Conservation (phyloP, 805 yeast genomes). For the Wickerhamomyces strasburgensis region DNA sequence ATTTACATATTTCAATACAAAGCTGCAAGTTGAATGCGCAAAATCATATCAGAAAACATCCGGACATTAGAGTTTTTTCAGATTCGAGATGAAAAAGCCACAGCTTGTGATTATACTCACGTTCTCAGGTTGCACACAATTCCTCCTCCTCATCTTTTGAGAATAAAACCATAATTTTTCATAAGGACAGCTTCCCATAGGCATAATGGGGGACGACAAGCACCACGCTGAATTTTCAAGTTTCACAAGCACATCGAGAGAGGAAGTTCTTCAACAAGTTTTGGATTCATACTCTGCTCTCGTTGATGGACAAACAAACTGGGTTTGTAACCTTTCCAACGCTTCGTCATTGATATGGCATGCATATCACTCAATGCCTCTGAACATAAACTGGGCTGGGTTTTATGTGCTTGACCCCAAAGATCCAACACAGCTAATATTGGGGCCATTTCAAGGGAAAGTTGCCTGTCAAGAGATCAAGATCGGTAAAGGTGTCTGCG, state of each 20-base stretch:
- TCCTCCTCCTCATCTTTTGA: no score
- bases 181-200: neutral
- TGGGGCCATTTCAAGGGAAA: conserved; percentile 95
- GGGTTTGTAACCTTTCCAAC: conserved; percentile 89
- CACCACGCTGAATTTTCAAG: conserved; percentile 76
- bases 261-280: conserved; percentile 54
- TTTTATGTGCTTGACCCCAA: conserved; percentile 54
- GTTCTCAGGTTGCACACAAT: no score
- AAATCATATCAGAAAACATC: no score
- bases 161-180: neutral
- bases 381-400: conserved; percentile 86
- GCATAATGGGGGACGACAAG: conserved; percentile 18
- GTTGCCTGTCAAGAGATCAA: conserved; percentile 87
- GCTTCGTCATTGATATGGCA: conserved; percentile 86
- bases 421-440: conserved; percentile 42
- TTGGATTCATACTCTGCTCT: conserved; percentile 63
- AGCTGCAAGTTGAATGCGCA: no score
- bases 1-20: no score
- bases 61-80: no score
- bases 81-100: no score
- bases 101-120: no score
- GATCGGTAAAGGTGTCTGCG: conserved; percentile 89
- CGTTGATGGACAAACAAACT: conserved; percentile 56
- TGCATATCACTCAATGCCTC: conserved; percentile 60
- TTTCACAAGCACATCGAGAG: conserved; percentile 37